A percentile compares a stretch with the other conserved stretches of the same genome.
Evolutionary conservation across 768 basidiomycete species (phyloP).

Genomic region (Lyophyllum atratum): DNA sequence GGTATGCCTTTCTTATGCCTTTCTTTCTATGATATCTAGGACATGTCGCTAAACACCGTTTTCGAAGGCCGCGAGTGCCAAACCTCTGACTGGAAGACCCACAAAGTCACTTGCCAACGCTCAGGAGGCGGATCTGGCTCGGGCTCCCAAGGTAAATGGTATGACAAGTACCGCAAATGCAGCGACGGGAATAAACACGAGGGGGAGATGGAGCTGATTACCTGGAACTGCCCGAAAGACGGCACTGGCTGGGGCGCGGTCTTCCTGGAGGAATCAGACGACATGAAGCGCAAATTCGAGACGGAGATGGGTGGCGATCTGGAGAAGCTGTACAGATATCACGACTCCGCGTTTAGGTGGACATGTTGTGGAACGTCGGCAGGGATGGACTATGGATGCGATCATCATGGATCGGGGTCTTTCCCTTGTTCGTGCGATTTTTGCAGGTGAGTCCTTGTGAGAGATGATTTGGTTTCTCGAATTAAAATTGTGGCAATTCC

Average conservation of each 20-base stretch:
- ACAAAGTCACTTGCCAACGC: constrained; percentile 27
- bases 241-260: constrained; percentile 32
- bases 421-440: constrained; percentile 39
- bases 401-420: constrained; percentile 39
- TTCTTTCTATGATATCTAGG: no score
- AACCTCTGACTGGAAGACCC: constrained; percentile 29
- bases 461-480: neutral
- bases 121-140: neutral
- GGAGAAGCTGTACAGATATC: constrained; percentile 28
- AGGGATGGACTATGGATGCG: constrained; percentile 35
- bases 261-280: constrained; percentile 27
- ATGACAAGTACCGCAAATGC: constrained; percentile 33
- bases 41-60: neutral
- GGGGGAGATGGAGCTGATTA: constrained; percentile 38
- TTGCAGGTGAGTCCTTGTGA: constrained; percentile 29
- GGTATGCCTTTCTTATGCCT: neutral
- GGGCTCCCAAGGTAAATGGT: constrained; percentile 24
- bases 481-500: neutral
- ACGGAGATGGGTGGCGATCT: constrained; percentile 27
- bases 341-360: constrained; percentile 36
- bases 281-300: constrained; percentile 29
- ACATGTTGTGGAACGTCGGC: constrained; percentile 39
- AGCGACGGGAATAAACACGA: constrained; percentile 31
- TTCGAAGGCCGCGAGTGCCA: constrained; percentile 26
- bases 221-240: constrained; percentile 29